Percentiles rank a stretch among this genome's conserved stretches.
phyloP scores from a whole-genome alignment of 208 protist species.

The Leishmania amazonensis region DNA sequence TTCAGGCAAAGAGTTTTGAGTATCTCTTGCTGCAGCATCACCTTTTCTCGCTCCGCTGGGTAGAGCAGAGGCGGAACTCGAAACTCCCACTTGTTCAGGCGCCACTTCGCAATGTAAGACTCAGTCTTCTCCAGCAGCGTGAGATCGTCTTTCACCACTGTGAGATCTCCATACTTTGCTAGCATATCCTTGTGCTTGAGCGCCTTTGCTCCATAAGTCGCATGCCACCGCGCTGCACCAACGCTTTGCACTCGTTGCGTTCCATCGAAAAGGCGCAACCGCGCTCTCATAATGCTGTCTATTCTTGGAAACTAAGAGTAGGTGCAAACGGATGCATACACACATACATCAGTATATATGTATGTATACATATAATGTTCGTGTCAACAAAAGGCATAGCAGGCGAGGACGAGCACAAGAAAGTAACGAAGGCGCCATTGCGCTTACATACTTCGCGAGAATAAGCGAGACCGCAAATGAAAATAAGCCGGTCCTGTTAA shows the following conservation, averaged over 20 bases:
- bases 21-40: conserved; percentile 65
- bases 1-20: conserved; percentile 64
- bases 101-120: conserved; percentile 60
- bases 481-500: neutral
- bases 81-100: conserved; percentile 89
- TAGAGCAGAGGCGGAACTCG: conserved; percentile 62
- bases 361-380: neutral
- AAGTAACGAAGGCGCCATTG: neutral
- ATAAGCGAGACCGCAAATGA: neutral
- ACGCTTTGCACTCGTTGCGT: conserved; percentile 11
- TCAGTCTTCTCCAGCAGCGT: conserved; percentile 62
- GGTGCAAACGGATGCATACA: neutral
- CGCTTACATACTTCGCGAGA: neutral
- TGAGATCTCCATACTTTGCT: conserved; percentile 17
- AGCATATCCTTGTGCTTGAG: conserved; percentile 57
- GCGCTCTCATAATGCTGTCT: conserved; percentile 2
- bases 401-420: neutral
- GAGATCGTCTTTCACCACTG: conserved; percentile 28
- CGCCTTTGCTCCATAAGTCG: conserved; percentile 50
- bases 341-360: neutral
- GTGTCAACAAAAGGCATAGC: neutral
- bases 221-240: conserved; percentile 38
- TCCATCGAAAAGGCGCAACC: conserved; percentile 13
- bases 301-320: neutral
- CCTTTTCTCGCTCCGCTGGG: conserved; percentile 48